A percentile compares a stretch with the other conserved stretches of the same genome.
Evolutionary conservation across 352 stramenopile genomes (phyloP).

Genomic region (Globisporangium nodosum): DNA sequence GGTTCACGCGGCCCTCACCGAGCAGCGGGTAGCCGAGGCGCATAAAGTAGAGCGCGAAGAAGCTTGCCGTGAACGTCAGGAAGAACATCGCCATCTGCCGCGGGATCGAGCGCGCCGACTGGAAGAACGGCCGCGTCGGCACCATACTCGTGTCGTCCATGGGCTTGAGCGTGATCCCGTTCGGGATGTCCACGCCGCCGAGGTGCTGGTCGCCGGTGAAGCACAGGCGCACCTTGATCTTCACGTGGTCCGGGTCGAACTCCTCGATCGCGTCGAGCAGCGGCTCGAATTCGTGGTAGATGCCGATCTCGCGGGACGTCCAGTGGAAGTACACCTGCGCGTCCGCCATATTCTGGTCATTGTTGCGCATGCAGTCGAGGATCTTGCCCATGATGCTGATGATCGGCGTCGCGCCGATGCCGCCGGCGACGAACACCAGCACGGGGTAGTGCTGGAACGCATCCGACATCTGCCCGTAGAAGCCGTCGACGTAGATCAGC

Average conservation of each 20-base stretch:
- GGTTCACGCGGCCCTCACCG: constrained; percentile 45
- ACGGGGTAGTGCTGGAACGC: constrained; percentile 79
- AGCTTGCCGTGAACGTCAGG: constrained; percentile 70
- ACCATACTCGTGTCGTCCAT: constrained; percentile 82
- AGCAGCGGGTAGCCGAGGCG: constrained; percentile 68
- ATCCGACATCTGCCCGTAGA: constrained; percentile 82
- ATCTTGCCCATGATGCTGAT: constrained; percentile 88
- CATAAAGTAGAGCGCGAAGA: constrained; percentile 65
- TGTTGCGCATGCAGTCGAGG: constrained; percentile 71
- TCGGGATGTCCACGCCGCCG: constrained; percentile 63
- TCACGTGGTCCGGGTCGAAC: constrained; percentile 58
- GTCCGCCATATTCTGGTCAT: constrained; percentile 60
- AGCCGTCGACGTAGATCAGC: constrained; percentile 78
- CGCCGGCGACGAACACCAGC: constrained; percentile 74
- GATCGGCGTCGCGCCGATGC: constrained; percentile 86
- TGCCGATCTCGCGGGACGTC: constrained; percentile 78
- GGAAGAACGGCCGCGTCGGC: constrained; percentile 71
- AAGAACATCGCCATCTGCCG: constrained; percentile 81
- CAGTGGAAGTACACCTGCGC: constrained; percentile 83
- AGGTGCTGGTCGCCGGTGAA: constrained; percentile 81
- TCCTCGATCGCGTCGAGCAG: constrained; percentile 72
- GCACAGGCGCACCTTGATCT: constrained; percentile 69
- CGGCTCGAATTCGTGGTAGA: constrained; percentile 83
- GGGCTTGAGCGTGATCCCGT: constrained; percentile 68
- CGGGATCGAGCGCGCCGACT: constrained; percentile 53